Evolutionary conservation across 1,284 basidiomycete species (phyloP).

Genomic region (Sporisorium scitamineum): DNA sequence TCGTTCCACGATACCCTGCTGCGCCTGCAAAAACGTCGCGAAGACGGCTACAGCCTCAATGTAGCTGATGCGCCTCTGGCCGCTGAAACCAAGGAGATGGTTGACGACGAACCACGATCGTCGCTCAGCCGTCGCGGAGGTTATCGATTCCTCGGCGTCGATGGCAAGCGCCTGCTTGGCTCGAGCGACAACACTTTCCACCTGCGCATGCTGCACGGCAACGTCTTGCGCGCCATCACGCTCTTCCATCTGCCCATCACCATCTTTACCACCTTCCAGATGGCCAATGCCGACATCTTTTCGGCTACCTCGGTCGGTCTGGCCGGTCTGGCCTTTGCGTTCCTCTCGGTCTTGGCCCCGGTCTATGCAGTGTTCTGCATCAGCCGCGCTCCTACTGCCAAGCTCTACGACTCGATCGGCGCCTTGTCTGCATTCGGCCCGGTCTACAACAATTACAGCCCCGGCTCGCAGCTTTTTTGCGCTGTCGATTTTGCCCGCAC

Average conservation of each 20-base stretch:
- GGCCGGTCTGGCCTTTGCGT: slow-evolving; percentile 79
- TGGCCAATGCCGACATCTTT: slow-evolving; percentile 75
- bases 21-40: slow-evolving; percentile 38
- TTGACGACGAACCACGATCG: slow-evolving; percentile 30
- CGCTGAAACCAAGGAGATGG: slow-evolving; percentile 26
- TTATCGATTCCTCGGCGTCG: slow-evolving; percentile 41
- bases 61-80: slow-evolving; percentile 8
- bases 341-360: slow-evolving; percentile 84
- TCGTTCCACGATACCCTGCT: slow-evolving; percentile 40
- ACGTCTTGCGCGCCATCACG: slow-evolving; percentile 87
- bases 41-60: slow-evolving; percentile 41
- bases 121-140: slow-evolving; percentile 44
- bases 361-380: slow-evolving; percentile 80
- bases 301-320: slow-evolving; percentile 76
- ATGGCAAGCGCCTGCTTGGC: slow-evolving; percentile 26
- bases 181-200: slow-evolving; percentile 52
- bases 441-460: slow-evolving; percentile 94
- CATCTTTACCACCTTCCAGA: slow-evolving; percentile 87
- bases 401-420: slow-evolving; percentile 92
- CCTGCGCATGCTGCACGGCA: slow-evolving; percentile 75
- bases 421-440: slow-evolving; percentile 90
- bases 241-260: slow-evolving; percentile 95
- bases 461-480: slow-evolving; percentile 89
- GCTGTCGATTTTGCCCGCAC: slow-evolving; percentile 83
- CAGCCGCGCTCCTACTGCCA: slow-evolving; percentile 82